Evolutionary conservation across 2,329 filamentous ascomycete genomes (phyloP).

Genomic region (Xylaria sp.): DNA sequence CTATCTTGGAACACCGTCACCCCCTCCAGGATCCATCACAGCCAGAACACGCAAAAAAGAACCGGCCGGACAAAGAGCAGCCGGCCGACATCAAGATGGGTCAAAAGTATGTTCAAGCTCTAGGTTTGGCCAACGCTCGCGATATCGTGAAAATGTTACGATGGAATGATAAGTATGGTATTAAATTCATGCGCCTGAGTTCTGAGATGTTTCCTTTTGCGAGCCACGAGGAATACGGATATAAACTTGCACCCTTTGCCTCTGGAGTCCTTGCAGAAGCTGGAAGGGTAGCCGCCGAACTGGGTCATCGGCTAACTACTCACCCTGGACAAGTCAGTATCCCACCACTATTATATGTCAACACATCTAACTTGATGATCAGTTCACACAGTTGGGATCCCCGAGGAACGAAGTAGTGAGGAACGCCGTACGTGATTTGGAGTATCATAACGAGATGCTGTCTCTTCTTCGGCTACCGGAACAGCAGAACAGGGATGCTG

Average conservation of each 20-base stretch:
- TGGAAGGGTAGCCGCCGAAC: constrained; percentile 78
- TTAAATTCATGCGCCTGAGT: constrained; percentile 90
- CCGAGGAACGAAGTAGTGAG: constrained; percentile 80
- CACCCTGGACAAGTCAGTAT: constrained; percentile 79
- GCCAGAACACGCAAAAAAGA: constrained; percentile 85
- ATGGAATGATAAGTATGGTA: constrained; percentile 93
- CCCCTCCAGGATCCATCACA: constrained; percentile 79
- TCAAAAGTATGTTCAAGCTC: constrained; percentile 75
- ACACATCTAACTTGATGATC: constrained; percentile 28
- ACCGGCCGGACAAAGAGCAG: constrained; percentile 80
- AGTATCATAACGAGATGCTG: constrained; percentile 89
- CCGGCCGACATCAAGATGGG: constrained; percentile 75
- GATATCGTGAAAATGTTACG: constrained; percentile 87
- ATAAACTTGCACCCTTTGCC: constrained; percentile 85
- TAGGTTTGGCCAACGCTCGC: constrained; percentile 83
- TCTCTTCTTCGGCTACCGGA: constrained; percentile 78
- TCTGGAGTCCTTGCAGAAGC: constrained; percentile 79
- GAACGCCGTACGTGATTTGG: constrained; percentile 81
- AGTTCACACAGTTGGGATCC: constrained; percentile 91
- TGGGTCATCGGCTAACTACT: constrained; percentile 87
- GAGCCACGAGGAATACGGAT: constrained; percentile 87
- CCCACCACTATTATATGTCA: neutral
- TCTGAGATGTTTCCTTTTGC: constrained; percentile 99
- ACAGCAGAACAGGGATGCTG: constrained; percentile 83
- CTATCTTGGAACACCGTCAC: constrained; percentile 88